Conservation (phyloP, 306 rosid species). For the Inga oerstediana region DNA sequence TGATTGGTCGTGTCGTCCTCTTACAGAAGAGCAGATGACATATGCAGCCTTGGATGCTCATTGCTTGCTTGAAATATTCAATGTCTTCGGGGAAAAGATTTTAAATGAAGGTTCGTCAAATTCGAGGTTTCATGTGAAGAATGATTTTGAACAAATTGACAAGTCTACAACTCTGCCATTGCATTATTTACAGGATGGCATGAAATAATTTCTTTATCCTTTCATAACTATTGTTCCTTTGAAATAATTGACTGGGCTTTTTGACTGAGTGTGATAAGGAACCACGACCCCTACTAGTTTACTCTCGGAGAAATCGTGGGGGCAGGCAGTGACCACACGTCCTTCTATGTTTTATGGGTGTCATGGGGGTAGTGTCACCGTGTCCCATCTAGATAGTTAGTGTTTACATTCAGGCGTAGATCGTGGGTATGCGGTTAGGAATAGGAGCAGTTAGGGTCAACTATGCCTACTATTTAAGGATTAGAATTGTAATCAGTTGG, state of each 20-base stretch:
- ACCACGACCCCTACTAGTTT: no score
- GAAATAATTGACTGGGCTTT: background rate
- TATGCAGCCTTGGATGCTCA: slow-evolving; percentile 97
- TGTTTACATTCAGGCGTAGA: no score
- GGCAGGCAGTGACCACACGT: no score
- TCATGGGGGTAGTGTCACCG: no score
- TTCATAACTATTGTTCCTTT: background rate
- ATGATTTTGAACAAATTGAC: slow-evolving; percentile 19
- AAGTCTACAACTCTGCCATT: slow-evolving; percentile 3
- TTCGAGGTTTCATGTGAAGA: slow-evolving; percentile 20
- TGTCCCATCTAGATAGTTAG: no score
- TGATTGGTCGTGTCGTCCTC: slow-evolving; percentile 97
- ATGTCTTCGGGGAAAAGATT: slow-evolving; percentile 62
- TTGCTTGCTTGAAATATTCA: slow-evolving; percentile 86
- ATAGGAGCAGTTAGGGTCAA: no score
- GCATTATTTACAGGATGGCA: slow-evolving; percentile 24
- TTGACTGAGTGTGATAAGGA: background rate
- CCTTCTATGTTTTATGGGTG: no score
- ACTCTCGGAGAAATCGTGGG: no score
- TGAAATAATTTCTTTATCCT: background rate
- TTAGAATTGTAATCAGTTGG: no score
- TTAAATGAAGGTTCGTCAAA: slow-evolving; percentile 65
- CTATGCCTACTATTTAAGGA: no score
- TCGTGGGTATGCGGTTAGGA: no score
- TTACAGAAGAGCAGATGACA: slow-evolving; percentile 81